These are phyloP conservation scores for Nicotiana paniculata DNA, from an alignment of 257 asterid species.

Conservation along the genomic window DNA sequence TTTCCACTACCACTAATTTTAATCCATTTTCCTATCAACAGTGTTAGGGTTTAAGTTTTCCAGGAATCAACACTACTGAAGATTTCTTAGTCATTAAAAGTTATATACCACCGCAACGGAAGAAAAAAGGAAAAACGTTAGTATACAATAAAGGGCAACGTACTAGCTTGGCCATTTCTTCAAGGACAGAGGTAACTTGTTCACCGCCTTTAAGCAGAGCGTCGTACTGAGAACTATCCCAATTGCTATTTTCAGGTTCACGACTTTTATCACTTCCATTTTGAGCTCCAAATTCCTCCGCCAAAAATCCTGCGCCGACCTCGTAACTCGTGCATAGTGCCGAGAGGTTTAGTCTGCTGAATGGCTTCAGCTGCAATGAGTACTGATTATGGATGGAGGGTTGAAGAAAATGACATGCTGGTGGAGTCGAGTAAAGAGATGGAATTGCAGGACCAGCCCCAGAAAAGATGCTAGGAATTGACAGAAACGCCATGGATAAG, in stretches of 20 bases:
- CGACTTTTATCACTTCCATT: constrained; percentile 14
- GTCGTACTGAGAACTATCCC: constrained; percentile 55
- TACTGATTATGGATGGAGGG: neutral
- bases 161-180: constrained; percentile 87
- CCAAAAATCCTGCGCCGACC: constrained; percentile 34
- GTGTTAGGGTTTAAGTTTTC: constrained; percentile 6
- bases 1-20: too few species aligned
- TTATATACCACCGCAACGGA: neutral
- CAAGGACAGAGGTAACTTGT: constrained; percentile 89
- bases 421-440: constrained; percentile 2
- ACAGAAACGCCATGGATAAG: neutral
- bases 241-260: constrained; percentile 20
- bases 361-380: constrained; percentile 19
- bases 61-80: neutral
- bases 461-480: neutral
- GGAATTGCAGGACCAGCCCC: constrained; percentile 7
- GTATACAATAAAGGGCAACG: constrained; percentile 14
- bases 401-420: constrained; percentile 6
- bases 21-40: neutral
- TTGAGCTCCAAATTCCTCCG: constrained; percentile 28
- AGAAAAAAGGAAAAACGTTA: neutral
- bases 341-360: constrained; percentile 16
- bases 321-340: constrained; percentile 25
- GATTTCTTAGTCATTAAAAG: neutral
- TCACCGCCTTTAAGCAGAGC: constrained; percentile 77